Percentiles rank a stretch among this genome's conserved stretches.
phyloP scores from a whole-genome alignment of 2,329 filamentous ascomycete genomes.

The Lachnellula hyalina region DNA sequence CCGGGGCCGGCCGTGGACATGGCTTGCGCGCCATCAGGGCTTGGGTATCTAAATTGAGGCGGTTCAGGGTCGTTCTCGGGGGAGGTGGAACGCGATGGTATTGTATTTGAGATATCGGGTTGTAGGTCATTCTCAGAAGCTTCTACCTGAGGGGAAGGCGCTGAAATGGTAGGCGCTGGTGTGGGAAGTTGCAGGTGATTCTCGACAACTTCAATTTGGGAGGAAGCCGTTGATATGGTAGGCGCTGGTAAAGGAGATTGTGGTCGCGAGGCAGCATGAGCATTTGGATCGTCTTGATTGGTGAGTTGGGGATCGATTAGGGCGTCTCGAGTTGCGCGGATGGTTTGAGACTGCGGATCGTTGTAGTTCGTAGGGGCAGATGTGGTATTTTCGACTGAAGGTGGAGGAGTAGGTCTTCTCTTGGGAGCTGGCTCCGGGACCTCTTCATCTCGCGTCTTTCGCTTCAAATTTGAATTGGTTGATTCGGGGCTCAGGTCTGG shows the following conservation, averaged over 20 bases:
- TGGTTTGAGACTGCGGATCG: too few relatives aligned
- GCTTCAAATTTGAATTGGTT: conserved; percentile 6
- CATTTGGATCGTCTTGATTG: background rate
- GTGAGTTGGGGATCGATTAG: background rate
- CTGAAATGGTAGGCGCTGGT: background rate
- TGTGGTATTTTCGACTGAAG: background rate
- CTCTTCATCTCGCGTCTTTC: conserved; percentile 13
- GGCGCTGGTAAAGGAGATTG: background rate
- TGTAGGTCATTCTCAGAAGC: background rate
- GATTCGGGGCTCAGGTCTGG: background rate
- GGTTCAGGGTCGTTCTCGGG: background rate
- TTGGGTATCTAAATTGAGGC: conserved; percentile 2
- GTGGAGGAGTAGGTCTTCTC: background rate
- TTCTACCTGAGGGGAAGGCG: background rate
- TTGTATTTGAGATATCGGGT: background rate
- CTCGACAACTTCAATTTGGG: background rate
- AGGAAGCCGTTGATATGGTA: background rate
- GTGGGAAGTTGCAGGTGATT: background rate
- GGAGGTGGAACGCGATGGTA: conserved; percentile 1
- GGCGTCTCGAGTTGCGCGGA: too few relatives aligned
- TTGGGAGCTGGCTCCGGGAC: background rate
- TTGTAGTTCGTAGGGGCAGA: too few relatives aligned
- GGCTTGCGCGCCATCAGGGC: conserved; percentile 3
- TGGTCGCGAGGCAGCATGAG: background rate
- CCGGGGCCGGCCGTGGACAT: background rate